phyloP scores from a whole-genome alignment of 2,329 filamentous ascomycete species.

The Exophiala sp. region DNA sequence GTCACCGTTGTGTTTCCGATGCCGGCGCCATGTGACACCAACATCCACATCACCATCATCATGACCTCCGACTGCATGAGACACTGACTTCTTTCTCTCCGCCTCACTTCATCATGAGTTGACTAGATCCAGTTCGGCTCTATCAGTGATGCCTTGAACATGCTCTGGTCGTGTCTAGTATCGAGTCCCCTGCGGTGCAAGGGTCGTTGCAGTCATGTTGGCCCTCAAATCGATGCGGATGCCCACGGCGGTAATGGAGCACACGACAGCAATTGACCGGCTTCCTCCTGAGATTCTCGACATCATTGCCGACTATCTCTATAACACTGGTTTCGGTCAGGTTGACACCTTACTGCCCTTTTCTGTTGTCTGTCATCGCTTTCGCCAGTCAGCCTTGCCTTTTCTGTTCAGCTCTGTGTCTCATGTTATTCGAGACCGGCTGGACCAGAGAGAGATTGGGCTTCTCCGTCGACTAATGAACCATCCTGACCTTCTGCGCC shows the following conservation, averaged over 20 bases:
- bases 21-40: background rate
- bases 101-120: background rate
- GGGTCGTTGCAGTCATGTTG: slow-evolving; percentile 5
- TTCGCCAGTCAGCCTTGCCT: slow-evolving; percentile 19
- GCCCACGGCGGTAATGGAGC: slow-evolving; percentile 9
- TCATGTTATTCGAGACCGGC: slow-evolving; percentile 16
- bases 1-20: background rate
- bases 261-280: slow-evolving; percentile 9
- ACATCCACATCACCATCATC: background rate
- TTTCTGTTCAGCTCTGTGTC: slow-evolving; percentile 17
- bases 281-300: slow-evolving; percentile 21
- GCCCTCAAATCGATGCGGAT: slow-evolving; percentile 20
- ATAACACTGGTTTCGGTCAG: slow-evolving; percentile 14
- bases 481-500: slow-evolving; percentile 13
- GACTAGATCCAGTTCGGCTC: background rate
- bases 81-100: background rate
- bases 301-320: slow-evolving; percentile 16
- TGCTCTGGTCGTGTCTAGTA: background rate
- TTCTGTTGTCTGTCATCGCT: slow-evolving; percentile 14
- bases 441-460: slow-evolving; percentile 8
- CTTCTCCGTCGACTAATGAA: slow-evolving; percentile 10
- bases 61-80: background rate
- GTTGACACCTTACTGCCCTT: slow-evolving; percentile 14
- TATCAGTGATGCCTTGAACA: background rate
- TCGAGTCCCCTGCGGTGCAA: background rate